These are phyloP conservation scores for Akanthomyces muscarius DNA, from an alignment of 2,329 filamentous ascomycete genomes.

Conservation along the genomic window DNA sequence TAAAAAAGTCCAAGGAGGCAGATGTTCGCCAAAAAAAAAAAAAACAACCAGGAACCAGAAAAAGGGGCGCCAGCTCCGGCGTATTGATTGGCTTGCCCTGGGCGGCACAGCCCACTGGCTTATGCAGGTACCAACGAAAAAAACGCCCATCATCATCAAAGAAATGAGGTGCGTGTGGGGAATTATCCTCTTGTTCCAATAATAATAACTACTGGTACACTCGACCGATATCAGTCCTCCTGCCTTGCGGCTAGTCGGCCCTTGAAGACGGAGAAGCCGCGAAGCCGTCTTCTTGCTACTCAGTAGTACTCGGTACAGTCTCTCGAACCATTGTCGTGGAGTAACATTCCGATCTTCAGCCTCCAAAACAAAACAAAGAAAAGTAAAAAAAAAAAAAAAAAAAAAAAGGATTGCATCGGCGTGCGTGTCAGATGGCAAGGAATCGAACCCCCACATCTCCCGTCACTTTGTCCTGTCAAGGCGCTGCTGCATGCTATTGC, in stretches of 20 bases:
- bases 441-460: not conserved
- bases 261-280: not conserved
- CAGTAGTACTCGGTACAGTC: too few relatives aligned
- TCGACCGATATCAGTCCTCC: not conserved
- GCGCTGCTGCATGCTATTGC: too few relatives aligned
- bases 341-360: not conserved
- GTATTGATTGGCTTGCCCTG: constrained; percentile 4
- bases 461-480: too few relatives aligned
- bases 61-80: not conserved
- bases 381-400: too few relatives aligned
- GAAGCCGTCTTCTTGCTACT: not conserved
- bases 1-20: not conserved
- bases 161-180: constrained; percentile 17
- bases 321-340: not conserved
- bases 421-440: too few relatives aligned
- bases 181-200: not conserved
- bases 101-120: constrained; percentile 2
- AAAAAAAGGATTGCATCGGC: too few relatives aligned
- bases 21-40: not conserved
- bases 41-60: not conserved
- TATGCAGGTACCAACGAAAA: constrained; percentile 13
- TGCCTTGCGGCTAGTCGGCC: not conserved
- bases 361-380: not conserved
- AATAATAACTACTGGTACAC: not conserved
- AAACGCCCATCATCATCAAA: constrained; percentile 14